Percentiles rank a stretch among this genome's conserved stretches.
Evolutionary conservation across 176 grass and related monocot species (phyloP).

Genomic region (Phoenix roebelenii): DNA sequence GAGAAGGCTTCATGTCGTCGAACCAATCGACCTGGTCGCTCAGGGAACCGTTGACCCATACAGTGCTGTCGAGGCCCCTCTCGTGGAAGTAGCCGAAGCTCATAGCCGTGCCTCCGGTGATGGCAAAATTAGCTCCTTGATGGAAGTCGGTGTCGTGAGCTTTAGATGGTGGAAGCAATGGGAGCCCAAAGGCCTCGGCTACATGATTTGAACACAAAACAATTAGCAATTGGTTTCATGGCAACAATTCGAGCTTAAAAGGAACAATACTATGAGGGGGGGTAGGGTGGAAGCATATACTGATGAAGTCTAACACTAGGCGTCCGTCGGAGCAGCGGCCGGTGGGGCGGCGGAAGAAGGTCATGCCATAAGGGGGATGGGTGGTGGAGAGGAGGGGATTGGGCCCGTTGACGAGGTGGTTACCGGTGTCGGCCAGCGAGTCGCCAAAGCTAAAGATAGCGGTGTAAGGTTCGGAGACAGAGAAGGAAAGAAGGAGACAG

Average conservation of each 20-base stretch:
- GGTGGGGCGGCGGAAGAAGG: constrained; percentile 36
- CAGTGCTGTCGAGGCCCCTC: constrained; percentile 8
- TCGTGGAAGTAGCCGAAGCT: constrained; percentile 31
- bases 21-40: constrained; percentile 45
- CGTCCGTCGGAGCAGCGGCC: constrained; percentile 41
- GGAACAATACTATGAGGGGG: no score
- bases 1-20: constrained; percentile 14
- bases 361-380: constrained; percentile 32
- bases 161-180: constrained; percentile 33
- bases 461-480: background rate
- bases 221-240: no score
- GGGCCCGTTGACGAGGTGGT: constrained; percentile 28
- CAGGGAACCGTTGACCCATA: constrained; percentile 31
- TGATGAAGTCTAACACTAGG: constrained; percentile 51
- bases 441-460: constrained; percentile 56
- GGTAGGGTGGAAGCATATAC: background rate
- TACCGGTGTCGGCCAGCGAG: constrained; percentile 48
- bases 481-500: background rate
- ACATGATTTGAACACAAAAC: background rate
- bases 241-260: no score
- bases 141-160: constrained; percentile 24
- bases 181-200: constrained; percentile 24
- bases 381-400: constrained; percentile 18
- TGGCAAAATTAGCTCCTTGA: constrained; percentile 35
- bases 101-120: constrained; percentile 30